Evolutionary conservation across 495 filamentous ascomycete genomes (phyloP), one percentile per base, ranked within the genome.

Genomic region (Astrocystis sublimbata): DNA sequence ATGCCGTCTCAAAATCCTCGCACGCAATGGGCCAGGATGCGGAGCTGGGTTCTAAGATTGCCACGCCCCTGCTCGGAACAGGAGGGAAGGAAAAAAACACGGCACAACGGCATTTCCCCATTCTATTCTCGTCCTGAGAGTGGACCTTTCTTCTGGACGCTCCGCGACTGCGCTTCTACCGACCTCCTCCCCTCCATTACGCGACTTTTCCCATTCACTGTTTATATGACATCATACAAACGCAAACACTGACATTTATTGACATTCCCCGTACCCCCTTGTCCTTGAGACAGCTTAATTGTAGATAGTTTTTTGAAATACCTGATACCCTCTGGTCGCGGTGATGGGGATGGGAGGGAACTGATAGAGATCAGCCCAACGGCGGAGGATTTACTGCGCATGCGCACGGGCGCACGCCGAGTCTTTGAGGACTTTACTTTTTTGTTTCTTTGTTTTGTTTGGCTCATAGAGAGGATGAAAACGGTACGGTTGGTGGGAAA

Each of bases 291-390:
- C 36, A 41, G 43, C 57, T 30, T 40, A 60, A 50, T 49, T 58
- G 41, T 53, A 61, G 58, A 61, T 61, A 61, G 47, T 38, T 36
- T 38, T 36, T 38, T 60, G 30, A 28, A 31, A 53, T 35, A 33
- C 28, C 58, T 61, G 58, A 61, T 61, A 61, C 58, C 58, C 58
- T 61, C 8, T 41, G 58, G 58, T 53, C 15, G 49, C 45, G 58
- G 47, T 43, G 52, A 61, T 60, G 36, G 19, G 33, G 45, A 40
- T 43, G 35, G 47, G 26, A 13, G 3, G 15, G 58, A 17, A 35
- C 40, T 51, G 36, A 24, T 42, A 23, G 38, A 41, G 35, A 43
- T 12, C 35, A 9, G 9, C 15, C 45, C 7, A 17, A n/a, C 35
- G 3, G 40, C 26, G 36, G 36, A 26, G n/a, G 28, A 61, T n/a